Evolutionary conservation across 2,329 filamentous ascomycete genomes (phyloP), one percentile per base, ranked within the genome.

Genomic region (Alternaria atra): DNA sequence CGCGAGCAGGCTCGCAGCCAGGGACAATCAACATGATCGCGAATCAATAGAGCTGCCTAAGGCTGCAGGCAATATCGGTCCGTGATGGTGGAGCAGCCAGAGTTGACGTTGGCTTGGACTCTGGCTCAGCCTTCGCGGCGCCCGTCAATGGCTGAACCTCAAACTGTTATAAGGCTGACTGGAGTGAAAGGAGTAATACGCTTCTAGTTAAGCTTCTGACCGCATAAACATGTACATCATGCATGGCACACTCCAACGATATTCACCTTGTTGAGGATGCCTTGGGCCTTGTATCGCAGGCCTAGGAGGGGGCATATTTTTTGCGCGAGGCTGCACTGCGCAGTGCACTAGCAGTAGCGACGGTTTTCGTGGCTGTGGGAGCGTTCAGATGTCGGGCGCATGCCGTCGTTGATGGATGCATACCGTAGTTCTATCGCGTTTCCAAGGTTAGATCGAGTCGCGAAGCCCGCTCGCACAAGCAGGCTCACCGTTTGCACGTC

Each of bases 111-210:
- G 50, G 59, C 20, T 17, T 44, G 58, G 54, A 35, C 35, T 40
- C 57, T 54, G 55, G 63, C 66, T 69, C 67, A 66, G 68, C 67
- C 64, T 67, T 32, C 64, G 59, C 67, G 60, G 60, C 61, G 65
- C 63, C 47, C 42, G 61, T 76, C 67, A 51, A 64, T 74, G 63
- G 23, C 46, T 17, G 29, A 32, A 52, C 23, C 39, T 46, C 57
- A 51, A 70, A 71, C 68, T 61, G 40, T 58, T 58, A 65, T 73
- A 66, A 78, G 75, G 75, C 75, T 71, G 68, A 77, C 66, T 72
- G 63, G 43, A 56, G 57, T 66, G 48, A 54, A 69, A 52, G 60
- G 60, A 67, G 52, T 61, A 65, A 51, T 63, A 65, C 52, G 39
- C 59, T 60, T 58, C 47, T 44, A 29, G 34, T 55, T 40, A 65